These are phyloP conservation scores for Rubroboletus pulcherrimus DNA, from an alignment of 768 basidiomycete species.

Conservation along the genomic window DNA sequence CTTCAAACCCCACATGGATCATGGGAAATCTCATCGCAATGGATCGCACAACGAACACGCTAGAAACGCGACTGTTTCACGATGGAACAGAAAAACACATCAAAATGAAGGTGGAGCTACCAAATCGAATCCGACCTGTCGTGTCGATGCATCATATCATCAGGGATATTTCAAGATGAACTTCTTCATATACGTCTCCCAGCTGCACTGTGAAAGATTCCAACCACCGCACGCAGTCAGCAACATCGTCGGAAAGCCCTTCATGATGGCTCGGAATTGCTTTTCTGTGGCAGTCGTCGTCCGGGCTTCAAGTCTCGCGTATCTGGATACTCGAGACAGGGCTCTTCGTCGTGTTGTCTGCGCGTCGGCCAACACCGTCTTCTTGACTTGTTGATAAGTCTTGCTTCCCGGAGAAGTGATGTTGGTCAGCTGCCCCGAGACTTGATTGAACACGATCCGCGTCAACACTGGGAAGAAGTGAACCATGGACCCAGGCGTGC, in stretches of 20 bases:
- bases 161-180: constrained; percentile 65
- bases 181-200: constrained; percentile 56
- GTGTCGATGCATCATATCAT: constrained; percentile 12
- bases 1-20: not conserved
- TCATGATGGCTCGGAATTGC: constrained; percentile 34
- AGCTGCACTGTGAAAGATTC: constrained; percentile 50
- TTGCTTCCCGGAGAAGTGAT: constrained; percentile 37
- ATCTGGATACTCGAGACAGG: constrained; percentile 6
- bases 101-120: constrained; percentile 2
- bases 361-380: constrained; percentile 37
- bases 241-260: constrained; percentile 29
- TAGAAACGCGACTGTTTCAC: constrained; percentile 2
- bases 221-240: constrained; percentile 44
- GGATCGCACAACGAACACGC: not conserved
- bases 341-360: constrained; percentile 11
- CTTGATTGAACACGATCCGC: constrained; percentile 47
- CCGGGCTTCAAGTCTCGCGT: constrained; percentile 16
- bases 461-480: constrained; percentile 57
- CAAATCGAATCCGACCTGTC: not conserved
- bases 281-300: constrained; percentile 18
- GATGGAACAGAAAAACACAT: constrained; percentile 3
- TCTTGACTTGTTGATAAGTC: constrained; percentile 42
- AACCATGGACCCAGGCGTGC: constrained; percentile 76
- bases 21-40: constrained; percentile 1
- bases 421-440: constrained; percentile 31